Base-by-base conservation (phyloP, 768 basidiomycete genomes). In the Kondoa subrosea region DNA sequence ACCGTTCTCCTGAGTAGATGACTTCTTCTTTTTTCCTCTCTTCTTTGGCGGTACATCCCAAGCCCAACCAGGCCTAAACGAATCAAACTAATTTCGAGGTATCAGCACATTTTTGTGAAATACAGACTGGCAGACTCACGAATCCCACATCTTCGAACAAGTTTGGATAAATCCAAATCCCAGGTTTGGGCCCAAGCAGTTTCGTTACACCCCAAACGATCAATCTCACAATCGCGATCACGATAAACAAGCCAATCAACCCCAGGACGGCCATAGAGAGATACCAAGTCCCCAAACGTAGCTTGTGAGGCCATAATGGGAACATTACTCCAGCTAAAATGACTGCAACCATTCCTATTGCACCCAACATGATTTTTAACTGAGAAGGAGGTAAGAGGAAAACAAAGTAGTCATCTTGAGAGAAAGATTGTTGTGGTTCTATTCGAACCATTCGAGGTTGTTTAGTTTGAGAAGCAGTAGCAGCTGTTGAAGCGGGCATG, bases 311-410 rank as follows among this genome's bases (percentile, higher is more conserved):
- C 95, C 95, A 99, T 17, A 99, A 82, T 2, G 95, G 95, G 84
- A 95, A 99, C 91, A 99, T 95, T 75, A 96, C 92, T 1, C 89
- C 92, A 2, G 87, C 91, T 57, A 99, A 85, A 81, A 97, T 90
- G 75, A 96, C 81, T 56, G 82, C 83, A 68, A 97, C 91, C 89
- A 99, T 91, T 31, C 85, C 84, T 15, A 87, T 80, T 21, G 89
- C 93, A 56, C 91, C 89, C 12, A 90, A 84, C 75, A 93, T 89
- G 4, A 88, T 92, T 72, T 87, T 88, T 84, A 90, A 86, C 74
- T 93, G 91, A 16, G 89, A 88, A 57, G 90, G 89, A 69, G 91
- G 89, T 77, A 91, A 89, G 78, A 97, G 90, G 93, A 93, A 99
- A 31, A 87, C 91, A 77, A 89, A 97, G 79, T 92, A 91, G 63